These are phyloP conservation scores for Clavariopsis aquatica DNA, from an alignment of 495 filamentous ascomycete genomes.

Conservation along the genomic window DNA sequence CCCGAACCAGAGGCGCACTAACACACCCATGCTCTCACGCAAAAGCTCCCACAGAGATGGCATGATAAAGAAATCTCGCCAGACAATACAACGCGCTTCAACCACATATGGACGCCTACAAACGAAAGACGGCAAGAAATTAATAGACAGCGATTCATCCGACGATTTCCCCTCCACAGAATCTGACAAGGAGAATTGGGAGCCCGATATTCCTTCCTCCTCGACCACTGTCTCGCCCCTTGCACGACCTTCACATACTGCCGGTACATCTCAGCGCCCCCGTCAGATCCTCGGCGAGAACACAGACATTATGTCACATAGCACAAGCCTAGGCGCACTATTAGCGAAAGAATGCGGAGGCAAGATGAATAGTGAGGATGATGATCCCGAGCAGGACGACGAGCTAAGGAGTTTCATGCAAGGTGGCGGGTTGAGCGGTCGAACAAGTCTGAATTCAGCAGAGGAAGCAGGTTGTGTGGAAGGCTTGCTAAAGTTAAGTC, in stretches of 20 bases:
- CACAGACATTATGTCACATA: conserved; percentile 35
- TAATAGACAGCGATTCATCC: conserved; percentile 3
- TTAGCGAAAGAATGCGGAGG: conserved; percentile 17
- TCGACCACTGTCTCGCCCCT: neutral
- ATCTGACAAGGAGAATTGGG: conserved; percentile 95
- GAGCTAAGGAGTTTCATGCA: conserved; percentile 35
- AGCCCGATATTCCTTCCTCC: conserved; percentile 48
- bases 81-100: conserved; percentile 57
- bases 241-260: neutral
- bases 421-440: conserved; percentile 4
- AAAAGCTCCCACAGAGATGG: conserved; percentile 23
- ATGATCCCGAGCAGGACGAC: conserved; percentile 35
- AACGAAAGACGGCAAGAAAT: conserved; percentile 40
- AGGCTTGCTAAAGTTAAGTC: conserved; percentile 36
- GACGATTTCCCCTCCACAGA: conserved; percentile 58
- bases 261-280: conserved; percentile 6
- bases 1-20: conserved; percentile 59
- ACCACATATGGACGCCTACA: conserved; percentile 72
- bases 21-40: conserved; percentile 44
- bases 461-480: conserved; percentile 38
- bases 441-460: conserved; percentile 25
- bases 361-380: neutral
- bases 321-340: conserved; percentile 30
- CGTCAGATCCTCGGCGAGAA: conserved; percentile 38
- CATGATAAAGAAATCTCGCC: conserved; percentile 29